Conservation (phyloP, 169 alveolate genomes). For the Eimeria praecox region DNA sequence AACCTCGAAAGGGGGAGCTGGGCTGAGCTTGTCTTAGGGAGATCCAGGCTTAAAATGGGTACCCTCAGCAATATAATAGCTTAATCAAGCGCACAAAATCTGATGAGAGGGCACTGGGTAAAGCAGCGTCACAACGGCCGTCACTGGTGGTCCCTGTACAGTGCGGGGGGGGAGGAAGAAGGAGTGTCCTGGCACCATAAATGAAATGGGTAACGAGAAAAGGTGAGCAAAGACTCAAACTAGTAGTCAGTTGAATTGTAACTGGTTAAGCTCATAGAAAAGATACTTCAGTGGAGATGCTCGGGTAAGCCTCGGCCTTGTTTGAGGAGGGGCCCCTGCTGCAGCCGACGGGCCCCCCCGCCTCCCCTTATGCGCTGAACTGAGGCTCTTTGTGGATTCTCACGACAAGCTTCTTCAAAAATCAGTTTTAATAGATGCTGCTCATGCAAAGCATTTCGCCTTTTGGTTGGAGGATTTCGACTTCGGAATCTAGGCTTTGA, state of each 20-base stretch:
- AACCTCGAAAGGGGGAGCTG: background rate
- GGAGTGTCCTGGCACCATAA: background rate
- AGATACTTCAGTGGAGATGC: constrained; percentile 17
- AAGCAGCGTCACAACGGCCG: background rate
- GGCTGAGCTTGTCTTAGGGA: background rate
- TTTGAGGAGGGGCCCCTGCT: constrained; percentile 7
- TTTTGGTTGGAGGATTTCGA: background rate
- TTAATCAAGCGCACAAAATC: background rate
- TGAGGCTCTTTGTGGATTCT: background rate
- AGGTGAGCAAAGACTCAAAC: background rate
- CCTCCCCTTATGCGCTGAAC: background rate
- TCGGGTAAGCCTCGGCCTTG: background rate
- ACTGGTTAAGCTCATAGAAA: background rate
- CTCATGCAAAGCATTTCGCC: background rate
- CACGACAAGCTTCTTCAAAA: background rate
- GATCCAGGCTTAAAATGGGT: background rate
- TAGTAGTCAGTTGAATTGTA: background rate
- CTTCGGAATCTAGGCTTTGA: background rate
- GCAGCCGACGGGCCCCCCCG: constrained; percentile 32
- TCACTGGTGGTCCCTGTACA: background rate
- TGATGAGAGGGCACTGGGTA: background rate
- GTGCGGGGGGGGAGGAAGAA: background rate
- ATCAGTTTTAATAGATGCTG: background rate
- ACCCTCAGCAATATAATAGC: background rate
- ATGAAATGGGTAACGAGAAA: background rate